Evolutionary conservation across 2,329 filamentous ascomycete species (phyloP), one percentile per base, ranked within the genome.

Genomic region (Botryotinia convoluta): DNA sequence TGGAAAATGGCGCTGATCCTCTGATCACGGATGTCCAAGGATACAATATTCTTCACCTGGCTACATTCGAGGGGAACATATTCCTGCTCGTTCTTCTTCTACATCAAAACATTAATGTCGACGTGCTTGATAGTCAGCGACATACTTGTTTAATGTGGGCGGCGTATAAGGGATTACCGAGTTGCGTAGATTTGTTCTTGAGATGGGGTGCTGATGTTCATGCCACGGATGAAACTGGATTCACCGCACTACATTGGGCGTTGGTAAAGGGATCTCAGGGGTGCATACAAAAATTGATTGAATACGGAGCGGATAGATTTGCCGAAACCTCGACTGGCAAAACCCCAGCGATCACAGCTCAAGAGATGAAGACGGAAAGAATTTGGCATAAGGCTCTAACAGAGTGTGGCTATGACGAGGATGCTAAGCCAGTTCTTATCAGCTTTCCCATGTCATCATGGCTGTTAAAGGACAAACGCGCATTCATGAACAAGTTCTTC

Each of bases 101-200:
- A 37, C 96, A 99, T 84, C 95, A 98, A 81, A 94, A 96, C 80
- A 96, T 99, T 74, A 93, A 94, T 26, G 94, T 99, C 75, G 96
- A 99, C 81, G 92, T 96, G 9, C 87, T 92, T 71, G 96, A 99
- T 83, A 89, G 90, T 69, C 95, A 94, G 81, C 94, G 95, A 9
- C 97, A 99, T 83, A 98, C 96, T 1, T 92, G 92, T 74, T 87
- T 99, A 75, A 99, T 99, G 96, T 99, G 96, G 96, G 94, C 96
- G 29, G 95, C 95, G 26, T 99, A 99, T 85, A 99, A 99, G 83
- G 96, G 97, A 51, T 98, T 92, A 81, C 93, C 95, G 0, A 91
- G 92, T 64, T 97, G 94, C 78, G 95, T 98, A 65, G 96, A 98
- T 81, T 83, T 98, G 61, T 95, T 97, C 77, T 84, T 99, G 74